phyloP scores from a whole-genome alignment of 306 rosid genomes.

The Heteromeles arbutifolia region DNA sequence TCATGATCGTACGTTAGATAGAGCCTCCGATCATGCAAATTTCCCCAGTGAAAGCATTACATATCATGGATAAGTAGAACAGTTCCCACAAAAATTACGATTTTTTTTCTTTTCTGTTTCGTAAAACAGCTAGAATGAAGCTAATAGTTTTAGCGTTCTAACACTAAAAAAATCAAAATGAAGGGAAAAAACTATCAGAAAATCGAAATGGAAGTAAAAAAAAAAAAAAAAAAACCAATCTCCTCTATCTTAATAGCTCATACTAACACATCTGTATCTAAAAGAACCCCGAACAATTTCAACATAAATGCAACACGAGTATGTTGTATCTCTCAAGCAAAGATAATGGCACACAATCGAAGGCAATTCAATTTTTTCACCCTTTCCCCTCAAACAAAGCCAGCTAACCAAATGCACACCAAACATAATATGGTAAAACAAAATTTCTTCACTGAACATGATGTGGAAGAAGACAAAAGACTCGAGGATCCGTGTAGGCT shows the following conservation, averaged over 20 bases:
- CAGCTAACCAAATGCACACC: neutral
- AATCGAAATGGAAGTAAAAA: neutral
- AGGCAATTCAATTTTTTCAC: no score
- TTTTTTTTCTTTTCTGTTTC: neutral
- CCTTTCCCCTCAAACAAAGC: neutral
- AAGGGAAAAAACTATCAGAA: neutral
- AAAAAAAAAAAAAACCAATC: neutral
- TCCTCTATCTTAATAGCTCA: neutral
- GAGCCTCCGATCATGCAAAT: no score
- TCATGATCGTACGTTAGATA: neutral
- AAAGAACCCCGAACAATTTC: neutral
- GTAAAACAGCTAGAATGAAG: neutral
- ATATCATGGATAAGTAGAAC: neutral
- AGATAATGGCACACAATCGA: no score
- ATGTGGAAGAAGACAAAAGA: neutral
- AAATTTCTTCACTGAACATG: neutral
- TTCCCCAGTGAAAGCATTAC: no score
- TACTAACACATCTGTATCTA: neutral
- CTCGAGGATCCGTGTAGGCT: neutral
- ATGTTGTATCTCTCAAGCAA: neutral
- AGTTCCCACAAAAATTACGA: neutral
- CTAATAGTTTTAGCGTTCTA: neutral
- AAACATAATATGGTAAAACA: neutral
- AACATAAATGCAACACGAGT: neutral
- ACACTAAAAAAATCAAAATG: neutral